A percentile compares a stretch with the other conserved stretches of the same genome.
These are phyloP conservation scores for Ailanthus altissimus DNA, from an alignment of 345 rosid genomes.

Conservation along the genomic window DNA sequence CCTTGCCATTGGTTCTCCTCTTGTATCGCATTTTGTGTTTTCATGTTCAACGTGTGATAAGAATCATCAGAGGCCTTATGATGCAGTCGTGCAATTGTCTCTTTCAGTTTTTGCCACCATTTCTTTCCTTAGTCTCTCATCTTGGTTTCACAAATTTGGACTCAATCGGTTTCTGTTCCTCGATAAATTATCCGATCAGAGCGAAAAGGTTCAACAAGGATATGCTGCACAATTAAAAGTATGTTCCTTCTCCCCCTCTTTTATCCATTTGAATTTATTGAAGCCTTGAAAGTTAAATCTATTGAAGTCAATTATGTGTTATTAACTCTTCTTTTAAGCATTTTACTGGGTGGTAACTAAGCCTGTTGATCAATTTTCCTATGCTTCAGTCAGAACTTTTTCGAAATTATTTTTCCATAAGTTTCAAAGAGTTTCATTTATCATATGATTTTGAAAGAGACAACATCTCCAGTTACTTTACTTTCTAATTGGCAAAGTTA, in stretches of 20 bases:
- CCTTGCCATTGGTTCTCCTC: slow-evolving; percentile 57
- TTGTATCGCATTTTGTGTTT: slow-evolving; percentile 69
- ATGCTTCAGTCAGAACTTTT: not conserved
- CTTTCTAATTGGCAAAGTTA: not conserved
- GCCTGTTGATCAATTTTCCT: not conserved
- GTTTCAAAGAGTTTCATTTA: too few species aligned
- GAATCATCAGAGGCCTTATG: slow-evolving; percentile 74
- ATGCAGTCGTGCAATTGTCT: slow-evolving; percentile 66
- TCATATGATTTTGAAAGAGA: too few species aligned
- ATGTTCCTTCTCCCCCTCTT: not conserved
- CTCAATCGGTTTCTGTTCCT: slow-evolving; percentile 64
- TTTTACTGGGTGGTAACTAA: not conserved
- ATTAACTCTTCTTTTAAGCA: not conserved
- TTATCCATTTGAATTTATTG: not conserved
- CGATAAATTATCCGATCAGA: slow-evolving; percentile 60
- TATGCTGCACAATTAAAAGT: slow-evolving; percentile 73
- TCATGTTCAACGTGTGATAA: slow-evolving; percentile 65
- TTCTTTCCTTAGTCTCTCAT: slow-evolving; percentile 60
- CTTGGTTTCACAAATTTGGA: slow-evolving; percentile 79
- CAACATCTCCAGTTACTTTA: not conserved
- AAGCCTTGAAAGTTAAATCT: not conserved
- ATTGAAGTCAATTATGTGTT: not conserved
- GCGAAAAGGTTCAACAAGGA: slow-evolving; percentile 51
- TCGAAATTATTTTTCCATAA: not conserved
- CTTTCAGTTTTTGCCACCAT: slow-evolving; percentile 69